Evolutionary conservation across 1,139 yeast genomes (phyloP).

Genomic region (Debaryomycetaceae sp.): DNA sequence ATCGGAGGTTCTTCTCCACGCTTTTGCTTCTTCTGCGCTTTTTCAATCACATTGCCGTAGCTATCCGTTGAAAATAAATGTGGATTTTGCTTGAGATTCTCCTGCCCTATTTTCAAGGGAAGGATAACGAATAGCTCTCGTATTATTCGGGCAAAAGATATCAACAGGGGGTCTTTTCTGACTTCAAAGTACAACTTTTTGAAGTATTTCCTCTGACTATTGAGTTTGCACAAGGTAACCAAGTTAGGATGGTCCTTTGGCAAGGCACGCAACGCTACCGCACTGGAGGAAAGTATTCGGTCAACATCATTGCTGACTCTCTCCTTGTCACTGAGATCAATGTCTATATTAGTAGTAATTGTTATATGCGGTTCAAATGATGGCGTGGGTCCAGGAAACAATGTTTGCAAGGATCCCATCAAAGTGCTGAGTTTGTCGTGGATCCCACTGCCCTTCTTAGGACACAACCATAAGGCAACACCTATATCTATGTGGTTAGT

Average conservation of each 20-base stretch:
- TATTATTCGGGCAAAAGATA: constrained; percentile 65
- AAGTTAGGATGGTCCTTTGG: constrained; percentile 36
- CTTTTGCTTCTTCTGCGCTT: constrained; percentile 15
- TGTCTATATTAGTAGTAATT: constrained; percentile 56
- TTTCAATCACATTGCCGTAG: constrained; percentile 29
- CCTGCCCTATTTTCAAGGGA: constrained; percentile 36
- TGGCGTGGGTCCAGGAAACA: constrained; percentile 67
- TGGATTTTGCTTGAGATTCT: constrained; percentile 35
- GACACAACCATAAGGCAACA: constrained; percentile 76
- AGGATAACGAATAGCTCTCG: constrained; percentile 62
- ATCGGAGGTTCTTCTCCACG: constrained; percentile 4
- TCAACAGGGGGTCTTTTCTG: constrained; percentile 50
- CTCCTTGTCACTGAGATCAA: constrained; percentile 32
- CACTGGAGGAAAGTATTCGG: constrained; percentile 59
- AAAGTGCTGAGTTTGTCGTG: constrained; percentile 58
- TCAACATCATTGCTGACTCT: constrained; percentile 54
- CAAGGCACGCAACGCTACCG: constrained; percentile 56
- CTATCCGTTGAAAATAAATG: constrained; percentile 36
- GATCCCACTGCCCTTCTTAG: constrained; percentile 51
- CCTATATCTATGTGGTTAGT: constrained; percentile 21
- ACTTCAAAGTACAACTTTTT: constrained; percentile 65
- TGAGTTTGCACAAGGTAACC: constrained; percentile 36
- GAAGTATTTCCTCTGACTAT: constrained; percentile 46
- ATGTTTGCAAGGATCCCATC: constrained; percentile 61
- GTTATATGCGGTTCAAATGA: constrained; percentile 76